Conservation (phyloP, 306 rosid species). For the Arachis stenosperma region DNA sequence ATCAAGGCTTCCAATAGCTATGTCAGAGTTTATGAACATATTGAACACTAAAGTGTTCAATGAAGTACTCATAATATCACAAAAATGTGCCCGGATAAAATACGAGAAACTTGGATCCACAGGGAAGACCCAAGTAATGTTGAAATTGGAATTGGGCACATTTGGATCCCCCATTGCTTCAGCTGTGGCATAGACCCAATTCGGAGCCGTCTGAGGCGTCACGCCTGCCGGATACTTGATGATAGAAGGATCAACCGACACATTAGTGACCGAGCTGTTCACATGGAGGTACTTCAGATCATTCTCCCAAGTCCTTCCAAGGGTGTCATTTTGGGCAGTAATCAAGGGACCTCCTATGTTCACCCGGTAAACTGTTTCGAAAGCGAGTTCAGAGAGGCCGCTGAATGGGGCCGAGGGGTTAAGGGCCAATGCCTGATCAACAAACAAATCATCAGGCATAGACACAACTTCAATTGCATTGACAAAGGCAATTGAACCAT, state of each 20-base stretch:
- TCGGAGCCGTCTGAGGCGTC: slow-evolving; percentile 81
- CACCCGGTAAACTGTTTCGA: slow-evolving; percentile 83
- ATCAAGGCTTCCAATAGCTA: slow-evolving; percentile 69
- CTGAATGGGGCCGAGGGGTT: slow-evolving; percentile 63
- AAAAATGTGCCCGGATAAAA: slow-evolving; percentile 78
- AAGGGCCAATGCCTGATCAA: slow-evolving; percentile 75
- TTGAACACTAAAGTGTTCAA: slow-evolving; percentile 78
- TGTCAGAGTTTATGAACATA: slow-evolving; percentile 69
- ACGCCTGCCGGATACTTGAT: slow-evolving; percentile 60
- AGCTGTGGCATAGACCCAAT: slow-evolving; percentile 90
- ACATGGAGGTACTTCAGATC: slow-evolving; percentile 81
- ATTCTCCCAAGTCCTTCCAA: slow-evolving; percentile 91
- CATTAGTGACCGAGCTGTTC: slow-evolving; percentile 71
- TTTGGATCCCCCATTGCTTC: slow-evolving; percentile 79
- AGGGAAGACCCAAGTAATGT: slow-evolving; percentile 85
- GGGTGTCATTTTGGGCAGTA: slow-evolving; percentile 78
- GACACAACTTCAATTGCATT: slow-evolving; percentile 96
- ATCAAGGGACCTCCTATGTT: slow-evolving; percentile 89
- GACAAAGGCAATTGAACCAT: slow-evolving; percentile 74
- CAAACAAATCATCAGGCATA: slow-evolving; percentile 68
- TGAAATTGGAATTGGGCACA: slow-evolving; percentile 72
- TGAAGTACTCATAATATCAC: slow-evolving; percentile 81
- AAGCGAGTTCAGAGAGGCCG: slow-evolving; percentile 69
- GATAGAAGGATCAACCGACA: slow-evolving; percentile 59
- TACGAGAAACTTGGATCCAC: slow-evolving; percentile 75